A percentile compares a stretch with the other conserved stretches of the same genome.
Conservation (phyloP, 805 yeast species). For the Metschnikowia aberdeeniae region DNA sequence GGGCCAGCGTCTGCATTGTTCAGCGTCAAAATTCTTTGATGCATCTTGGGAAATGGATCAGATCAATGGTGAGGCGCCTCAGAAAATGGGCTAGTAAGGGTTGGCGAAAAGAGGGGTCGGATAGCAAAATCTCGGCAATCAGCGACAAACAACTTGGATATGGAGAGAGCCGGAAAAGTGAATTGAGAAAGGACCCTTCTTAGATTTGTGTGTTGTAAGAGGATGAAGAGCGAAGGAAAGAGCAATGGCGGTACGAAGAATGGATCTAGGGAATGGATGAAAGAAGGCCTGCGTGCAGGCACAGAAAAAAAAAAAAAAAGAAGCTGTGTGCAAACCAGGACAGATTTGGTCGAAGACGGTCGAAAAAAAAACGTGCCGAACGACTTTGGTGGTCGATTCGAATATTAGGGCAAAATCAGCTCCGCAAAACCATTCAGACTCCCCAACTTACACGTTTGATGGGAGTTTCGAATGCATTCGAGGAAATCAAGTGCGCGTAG, state of each 20-base stretch:
- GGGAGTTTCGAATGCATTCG: background rate
- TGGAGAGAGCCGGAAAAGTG: no score
- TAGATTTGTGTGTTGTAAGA: no score
- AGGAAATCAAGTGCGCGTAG: background rate
- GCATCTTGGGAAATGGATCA: constrained; percentile 13
- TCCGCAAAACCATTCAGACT: background rate
- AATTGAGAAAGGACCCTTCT: no score
- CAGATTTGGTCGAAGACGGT: background rate
- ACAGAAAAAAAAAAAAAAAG: background rate
- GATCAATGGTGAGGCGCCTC: background rate
- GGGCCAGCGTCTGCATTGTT: constrained; percentile 14
- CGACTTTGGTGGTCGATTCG: background rate
- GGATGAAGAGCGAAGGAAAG: background rate
- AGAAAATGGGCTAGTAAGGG: background rate
- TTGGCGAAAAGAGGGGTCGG: background rate
- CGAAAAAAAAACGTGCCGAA: background rate
- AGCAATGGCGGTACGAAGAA: background rate
- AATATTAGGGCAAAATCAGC: background rate
- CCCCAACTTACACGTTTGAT: background rate
- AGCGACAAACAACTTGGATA: no score
- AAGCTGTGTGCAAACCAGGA: background rate
- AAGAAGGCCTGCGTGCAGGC: background rate
- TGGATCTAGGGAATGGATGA: background rate
- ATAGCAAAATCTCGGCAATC: no score
- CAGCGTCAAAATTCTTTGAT: constrained; percentile 32